Evolutionary conservation across 208 protist genomes (phyloP).

Genomic region (Trichomonas gallinae): DNA sequence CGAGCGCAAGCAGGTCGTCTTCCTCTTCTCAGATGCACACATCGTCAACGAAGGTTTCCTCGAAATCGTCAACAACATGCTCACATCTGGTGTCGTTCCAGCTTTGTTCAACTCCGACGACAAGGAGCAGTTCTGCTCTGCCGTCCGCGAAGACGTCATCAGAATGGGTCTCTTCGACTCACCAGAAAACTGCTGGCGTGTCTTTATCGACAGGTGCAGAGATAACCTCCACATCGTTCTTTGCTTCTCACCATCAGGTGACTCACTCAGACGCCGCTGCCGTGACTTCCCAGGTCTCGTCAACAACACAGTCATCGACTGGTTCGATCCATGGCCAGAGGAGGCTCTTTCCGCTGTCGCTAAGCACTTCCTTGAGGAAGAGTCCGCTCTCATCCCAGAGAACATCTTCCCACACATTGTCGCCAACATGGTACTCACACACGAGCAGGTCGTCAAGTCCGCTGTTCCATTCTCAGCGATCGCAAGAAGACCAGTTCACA

Average conservation of each 20-base stretch:
- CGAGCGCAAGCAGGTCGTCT: conserved; percentile 70
- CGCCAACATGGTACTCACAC: conserved; percentile 81
- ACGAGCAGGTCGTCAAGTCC: conserved; percentile 65
- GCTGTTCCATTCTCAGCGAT: conserved; percentile 64
- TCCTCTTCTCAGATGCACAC: conserved; percentile 93
- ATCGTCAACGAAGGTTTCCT: conserved; percentile 91
- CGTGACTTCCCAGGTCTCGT: conserved; percentile 91
- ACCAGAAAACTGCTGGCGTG: conserved; percentile 84
- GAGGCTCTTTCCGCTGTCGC: conserved; percentile 82
- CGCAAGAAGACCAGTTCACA: conserved; percentile 83
- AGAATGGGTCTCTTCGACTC: conserved; percentile 57
- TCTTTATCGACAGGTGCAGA: conserved; percentile 84
- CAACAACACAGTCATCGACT: conserved; percentile 95
- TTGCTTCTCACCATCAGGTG: conserved; percentile 86
- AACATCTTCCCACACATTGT: conserved; percentile 50
- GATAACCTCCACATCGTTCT: conserved; percentile 94
- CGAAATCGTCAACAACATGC: conserved; percentile 96
- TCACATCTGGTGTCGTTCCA: conserved; percentile 90
- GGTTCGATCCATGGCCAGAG: conserved; percentile 91
- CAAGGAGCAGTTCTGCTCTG: conserved; percentile 74
- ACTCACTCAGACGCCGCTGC: conserved; percentile 76
- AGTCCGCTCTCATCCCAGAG: neutral
- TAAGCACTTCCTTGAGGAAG: conserved; percentile 53
- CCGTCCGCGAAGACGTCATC: conserved; percentile 66
- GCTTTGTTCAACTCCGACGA: conserved; percentile 91